phyloP scores from a whole-genome alignment of 2,329 filamentous ascomycete species.

The Ceratocystis cacaofunesta region DNA sequence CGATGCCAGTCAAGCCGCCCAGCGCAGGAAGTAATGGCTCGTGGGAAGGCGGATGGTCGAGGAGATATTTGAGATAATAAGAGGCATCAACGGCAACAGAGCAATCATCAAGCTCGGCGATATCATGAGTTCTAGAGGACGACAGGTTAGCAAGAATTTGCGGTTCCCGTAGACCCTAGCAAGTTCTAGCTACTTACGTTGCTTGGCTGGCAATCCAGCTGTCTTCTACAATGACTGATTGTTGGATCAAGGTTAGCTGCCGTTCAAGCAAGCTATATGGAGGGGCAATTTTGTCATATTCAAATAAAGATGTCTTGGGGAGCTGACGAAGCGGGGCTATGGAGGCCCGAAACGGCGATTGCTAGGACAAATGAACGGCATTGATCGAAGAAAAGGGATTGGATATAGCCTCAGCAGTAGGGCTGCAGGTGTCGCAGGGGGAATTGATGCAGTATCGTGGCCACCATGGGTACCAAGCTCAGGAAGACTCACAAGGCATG shows the following conservation, averaged over 20 bases:
- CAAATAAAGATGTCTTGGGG: not conserved
- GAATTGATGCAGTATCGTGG: not conserved
- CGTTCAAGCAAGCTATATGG: conserved; percentile 1
- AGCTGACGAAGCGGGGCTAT: not conserved
- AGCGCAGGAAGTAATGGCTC: conserved; percentile 84
- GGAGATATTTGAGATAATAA: conserved; percentile 69
- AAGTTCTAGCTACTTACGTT: conserved; percentile 22
- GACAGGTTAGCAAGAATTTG: not conserved
- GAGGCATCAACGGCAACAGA: conserved; percentile 77
- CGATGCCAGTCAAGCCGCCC: conserved; percentile 72
- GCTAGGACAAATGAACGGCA: not conserved
- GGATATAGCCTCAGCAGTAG: conserved; percentile 6
- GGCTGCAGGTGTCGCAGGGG: conserved; percentile 9
- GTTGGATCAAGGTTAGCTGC: conserved; percentile 1
- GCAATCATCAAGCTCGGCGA: conserved; percentile 58
- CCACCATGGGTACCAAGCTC: not conserved
- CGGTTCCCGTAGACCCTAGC: too few relatives aligned
- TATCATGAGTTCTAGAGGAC: conserved; percentile 37
- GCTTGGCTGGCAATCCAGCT: conserved; percentile 28
- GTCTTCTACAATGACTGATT: conserved; percentile 27
- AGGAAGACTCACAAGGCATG: conserved; percentile 27
- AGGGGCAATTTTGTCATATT: not conserved
- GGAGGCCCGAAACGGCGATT: not conserved
- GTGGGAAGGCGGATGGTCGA: conserved; percentile 53
- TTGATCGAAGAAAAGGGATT: not conserved